phyloP scores from a whole-genome alignment of 1,139 yeast species.

The Yarrowia galli region DNA sequence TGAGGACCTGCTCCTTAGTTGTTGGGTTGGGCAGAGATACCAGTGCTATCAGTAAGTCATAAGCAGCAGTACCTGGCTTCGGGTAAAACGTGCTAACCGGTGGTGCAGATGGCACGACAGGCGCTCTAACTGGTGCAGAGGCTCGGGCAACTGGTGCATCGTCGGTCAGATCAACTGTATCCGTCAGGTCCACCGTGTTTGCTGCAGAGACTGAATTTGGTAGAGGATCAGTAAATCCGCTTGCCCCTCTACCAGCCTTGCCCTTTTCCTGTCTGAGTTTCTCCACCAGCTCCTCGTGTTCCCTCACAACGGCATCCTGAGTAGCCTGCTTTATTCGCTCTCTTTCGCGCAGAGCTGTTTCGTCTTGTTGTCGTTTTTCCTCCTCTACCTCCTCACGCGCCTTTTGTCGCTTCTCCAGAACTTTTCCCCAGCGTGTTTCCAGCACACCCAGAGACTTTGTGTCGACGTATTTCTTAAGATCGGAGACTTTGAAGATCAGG shows the following conservation, averaged over 20 bases:
- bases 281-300: constrained; percentile 11
- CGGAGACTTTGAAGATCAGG: constrained; percentile 16
- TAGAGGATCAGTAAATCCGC: constrained; percentile 7
- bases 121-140: not conserved
- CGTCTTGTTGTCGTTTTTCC: not conserved
- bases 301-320: not conserved
- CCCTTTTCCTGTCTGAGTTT: not conserved
- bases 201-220: not conserved
- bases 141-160: no score
- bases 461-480: constrained; percentile 14
- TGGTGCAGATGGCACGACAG: not conserved
- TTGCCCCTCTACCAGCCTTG: not conserved
- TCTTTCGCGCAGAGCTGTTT: not conserved
- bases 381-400: not conserved
- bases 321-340: constrained; percentile 1
- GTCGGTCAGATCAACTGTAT: not conserved
- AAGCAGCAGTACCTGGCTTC: not conserved
- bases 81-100: not conserved
- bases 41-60: not conserved
- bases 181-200: not conserved
- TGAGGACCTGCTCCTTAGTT: not conserved
- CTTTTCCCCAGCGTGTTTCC: constrained; percentile 16
- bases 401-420: not conserved
- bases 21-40: constrained; percentile 1
- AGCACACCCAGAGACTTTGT: constrained; percentile 6